Conservation (phyloP, 2,329 filamentous ascomycete species). For the Gyromitra esculenta region DNA sequence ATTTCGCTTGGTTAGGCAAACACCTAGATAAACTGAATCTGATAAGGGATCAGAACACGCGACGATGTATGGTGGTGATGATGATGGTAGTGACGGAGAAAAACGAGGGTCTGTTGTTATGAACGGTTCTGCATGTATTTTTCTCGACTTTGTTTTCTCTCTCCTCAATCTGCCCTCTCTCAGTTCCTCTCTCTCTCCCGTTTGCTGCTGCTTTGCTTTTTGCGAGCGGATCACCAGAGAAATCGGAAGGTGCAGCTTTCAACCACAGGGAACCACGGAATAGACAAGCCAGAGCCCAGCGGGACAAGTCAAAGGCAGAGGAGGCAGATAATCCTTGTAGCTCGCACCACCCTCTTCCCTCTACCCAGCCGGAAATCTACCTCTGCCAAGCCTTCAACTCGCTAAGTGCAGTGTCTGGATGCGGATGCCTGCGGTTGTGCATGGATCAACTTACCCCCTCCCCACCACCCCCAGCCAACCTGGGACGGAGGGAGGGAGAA, state of each 20-base stretch:
- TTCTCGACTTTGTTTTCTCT: conserved; percentile 11
- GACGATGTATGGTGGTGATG: not conserved
- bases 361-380: conserved; percentile 28
- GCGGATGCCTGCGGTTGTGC: conserved; percentile 39
- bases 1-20: conserved; percentile 11
- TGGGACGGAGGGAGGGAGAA: not conserved
- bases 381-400: conserved; percentile 31
- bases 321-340: conserved; percentile 46
- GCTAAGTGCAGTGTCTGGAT: conserved; percentile 15
- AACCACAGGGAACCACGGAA: conserved; percentile 26
- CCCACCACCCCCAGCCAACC: conserved; percentile 13
- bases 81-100: not conserved
- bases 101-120: conserved; percentile 4
- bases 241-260: conserved; percentile 52
- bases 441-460: conserved; percentile 35
- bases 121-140: conserved; percentile 10
- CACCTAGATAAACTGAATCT: not conserved
- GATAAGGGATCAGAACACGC: conserved; percentile 22
- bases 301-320: conserved; percentile 26
- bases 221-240: conserved; percentile 46
- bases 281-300: conserved; percentile 35
- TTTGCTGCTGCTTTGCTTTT: conserved; percentile 46
- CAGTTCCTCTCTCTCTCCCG: conserved; percentile 4
- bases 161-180: conserved; percentile 8
- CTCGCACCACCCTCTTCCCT: not conserved